These are phyloP conservation scores for Penicillium waksmanii DNA, from an alignment of 495 filamentous ascomycete genomes.

Conservation along the genomic window DNA sequence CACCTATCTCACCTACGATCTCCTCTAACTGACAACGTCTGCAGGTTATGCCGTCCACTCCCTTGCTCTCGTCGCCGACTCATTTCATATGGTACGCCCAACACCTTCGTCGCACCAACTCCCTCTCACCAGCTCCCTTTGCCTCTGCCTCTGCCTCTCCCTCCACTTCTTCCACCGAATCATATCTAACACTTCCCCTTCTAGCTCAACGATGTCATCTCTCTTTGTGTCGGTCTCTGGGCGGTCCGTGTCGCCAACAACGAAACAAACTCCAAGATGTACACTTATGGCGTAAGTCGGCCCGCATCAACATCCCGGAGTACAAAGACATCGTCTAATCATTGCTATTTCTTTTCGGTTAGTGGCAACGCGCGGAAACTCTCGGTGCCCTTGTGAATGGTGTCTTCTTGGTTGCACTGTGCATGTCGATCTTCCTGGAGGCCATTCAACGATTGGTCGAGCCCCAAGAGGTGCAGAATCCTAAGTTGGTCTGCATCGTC, in stretches of 20 bases:
- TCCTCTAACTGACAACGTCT: constrained; percentile 19
- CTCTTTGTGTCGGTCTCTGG: constrained; percentile 90
- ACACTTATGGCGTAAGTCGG: constrained; percentile 84
- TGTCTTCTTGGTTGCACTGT: constrained; percentile 93
- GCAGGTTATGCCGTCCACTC: constrained; percentile 81
- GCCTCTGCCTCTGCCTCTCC: not conserved
- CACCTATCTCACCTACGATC: not conserved
- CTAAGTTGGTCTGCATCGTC: constrained; percentile 83
- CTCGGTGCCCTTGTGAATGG: constrained; percentile 94
- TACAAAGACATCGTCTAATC: constrained; percentile 13
- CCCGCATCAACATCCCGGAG: not conserved
- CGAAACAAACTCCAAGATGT: constrained; percentile 80
- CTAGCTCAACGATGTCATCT: constrained; percentile 91
- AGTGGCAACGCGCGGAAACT: constrained; percentile 98
- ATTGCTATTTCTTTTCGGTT: constrained; percentile 35
- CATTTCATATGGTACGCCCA: constrained; percentile 87
- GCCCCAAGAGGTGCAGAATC: constrained; percentile 80
- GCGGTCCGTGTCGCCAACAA: constrained; percentile 84
- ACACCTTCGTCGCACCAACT: not conserved
- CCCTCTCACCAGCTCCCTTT: not conserved
- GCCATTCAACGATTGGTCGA: constrained; percentile 88
- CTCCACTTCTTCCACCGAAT: too few relatives aligned
- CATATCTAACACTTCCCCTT: not conserved
- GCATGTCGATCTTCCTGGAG: constrained; percentile 93
- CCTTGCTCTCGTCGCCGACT: constrained; percentile 91